phyloP scores from a whole-genome alignment of 2,329 filamentous ascomycete species.

The Zalaria sp. region DNA sequence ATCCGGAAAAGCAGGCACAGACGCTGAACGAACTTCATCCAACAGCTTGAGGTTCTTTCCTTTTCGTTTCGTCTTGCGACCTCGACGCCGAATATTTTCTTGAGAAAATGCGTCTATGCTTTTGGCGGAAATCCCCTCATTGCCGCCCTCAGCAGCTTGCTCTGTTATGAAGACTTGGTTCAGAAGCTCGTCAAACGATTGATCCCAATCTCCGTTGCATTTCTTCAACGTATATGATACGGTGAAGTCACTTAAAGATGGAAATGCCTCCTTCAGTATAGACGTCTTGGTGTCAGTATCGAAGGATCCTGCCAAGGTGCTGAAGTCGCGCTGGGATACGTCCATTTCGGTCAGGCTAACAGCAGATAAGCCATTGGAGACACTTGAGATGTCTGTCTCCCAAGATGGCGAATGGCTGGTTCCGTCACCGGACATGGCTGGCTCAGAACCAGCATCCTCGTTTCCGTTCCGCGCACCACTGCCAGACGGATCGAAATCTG shows the following conservation, averaged over 20 bases:
- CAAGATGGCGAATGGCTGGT: conserved; percentile 27
- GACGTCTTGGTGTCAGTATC: conserved; percentile 48
- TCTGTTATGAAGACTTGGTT: conserved; percentile 67
- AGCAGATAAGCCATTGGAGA: conserved; percentile 32
- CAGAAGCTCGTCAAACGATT: conserved; percentile 65
- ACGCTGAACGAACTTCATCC: conserved; percentile 10
- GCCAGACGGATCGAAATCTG: conserved; percentile 64
- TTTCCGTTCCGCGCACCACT: conserved; percentile 35
- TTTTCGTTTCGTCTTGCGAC: conserved; percentile 31
- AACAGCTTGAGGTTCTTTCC: conserved; percentile 20
- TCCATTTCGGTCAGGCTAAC: conserved; percentile 12
- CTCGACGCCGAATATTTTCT: conserved; percentile 32
- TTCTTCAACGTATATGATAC: conserved; percentile 55
- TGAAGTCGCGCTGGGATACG: conserved; percentile 16
- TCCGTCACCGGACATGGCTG: conserved; percentile 20
- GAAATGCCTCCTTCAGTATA: conserved; percentile 57
- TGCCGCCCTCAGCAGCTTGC: conserved; percentile 35
- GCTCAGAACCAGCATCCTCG: conserved; percentile 15
- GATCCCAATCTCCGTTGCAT: conserved; percentile 49
- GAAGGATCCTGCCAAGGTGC: conserved; percentile 21
- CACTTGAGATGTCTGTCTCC: conserved; percentile 35
- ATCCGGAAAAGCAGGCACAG: conserved; percentile 13
- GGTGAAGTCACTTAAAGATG: conserved; percentile 48
- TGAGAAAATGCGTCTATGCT: conserved; percentile 73
- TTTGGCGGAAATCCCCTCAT: conserved; percentile 37